A percentile compares a stretch with the other conserved stretches of the same genome.
Evolutionary conservation across 176 grass and related monocot species (phyloP).

Genomic region (Coix lacrymajobi): DNA sequence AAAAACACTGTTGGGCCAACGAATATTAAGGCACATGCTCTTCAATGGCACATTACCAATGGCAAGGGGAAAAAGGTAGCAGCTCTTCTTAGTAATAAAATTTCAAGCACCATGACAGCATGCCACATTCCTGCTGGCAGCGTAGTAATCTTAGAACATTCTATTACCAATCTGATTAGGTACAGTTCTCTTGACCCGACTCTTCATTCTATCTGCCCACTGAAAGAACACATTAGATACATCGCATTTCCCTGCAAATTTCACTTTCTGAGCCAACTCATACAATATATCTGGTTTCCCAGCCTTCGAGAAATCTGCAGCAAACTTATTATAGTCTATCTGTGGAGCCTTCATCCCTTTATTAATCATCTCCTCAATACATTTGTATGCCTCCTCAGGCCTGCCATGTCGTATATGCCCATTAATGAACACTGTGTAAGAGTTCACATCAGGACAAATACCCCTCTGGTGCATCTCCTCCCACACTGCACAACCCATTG

Average conservation of each 20-base stretch:
- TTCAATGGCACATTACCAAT: slow-evolving; percentile 20
- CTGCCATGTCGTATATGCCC: slow-evolving; percentile 79
- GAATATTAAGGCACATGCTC: background rate
- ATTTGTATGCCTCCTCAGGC: slow-evolving; percentile 54
- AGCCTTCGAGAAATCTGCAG: slow-evolving; percentile 71
- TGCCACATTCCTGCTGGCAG: background rate
- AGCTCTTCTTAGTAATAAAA: slow-evolving; percentile 6
- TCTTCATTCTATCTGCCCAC: slow-evolving; percentile 68
- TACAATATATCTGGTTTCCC: slow-evolving; percentile 78
- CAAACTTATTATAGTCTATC: slow-evolving; percentile 90
- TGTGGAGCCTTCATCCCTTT: slow-evolving; percentile 85
- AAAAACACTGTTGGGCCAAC: background rate
- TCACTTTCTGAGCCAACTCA: slow-evolving; percentile 78
- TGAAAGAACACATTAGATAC: slow-evolving; percentile 62
- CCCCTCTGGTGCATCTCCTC: slow-evolving; percentile 71
- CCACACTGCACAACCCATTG: slow-evolving; percentile 74
- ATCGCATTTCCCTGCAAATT: slow-evolving; percentile 58
- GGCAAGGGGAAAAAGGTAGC: background rate
- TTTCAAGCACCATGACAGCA: slow-evolving; percentile 14
- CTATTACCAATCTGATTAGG: slow-evolving; percentile 25
- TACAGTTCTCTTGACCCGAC: slow-evolving; percentile 28
- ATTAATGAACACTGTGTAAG: slow-evolving; percentile 75
- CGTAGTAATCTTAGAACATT: slow-evolving; percentile 22
- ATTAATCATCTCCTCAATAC: slow-evolving; percentile 78
- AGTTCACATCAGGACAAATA: slow-evolving; percentile 84